Base-by-base conservation (phyloP, 202 grass and related monocot species). In the Dendrocalamus latiflorus region DNA sequence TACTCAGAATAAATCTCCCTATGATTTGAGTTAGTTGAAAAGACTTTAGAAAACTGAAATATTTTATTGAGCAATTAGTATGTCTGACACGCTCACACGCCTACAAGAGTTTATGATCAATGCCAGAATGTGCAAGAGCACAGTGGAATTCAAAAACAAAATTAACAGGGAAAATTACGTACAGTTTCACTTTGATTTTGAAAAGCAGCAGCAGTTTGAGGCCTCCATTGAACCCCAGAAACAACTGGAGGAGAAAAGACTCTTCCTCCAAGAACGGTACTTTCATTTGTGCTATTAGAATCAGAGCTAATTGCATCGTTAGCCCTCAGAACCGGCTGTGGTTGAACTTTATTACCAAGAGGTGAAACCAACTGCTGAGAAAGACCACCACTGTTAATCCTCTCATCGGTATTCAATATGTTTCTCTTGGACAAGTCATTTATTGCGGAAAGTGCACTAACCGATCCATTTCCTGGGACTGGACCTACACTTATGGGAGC, bases 141-240 rank as follows among this genome's bases (percentile, higher is more conserved):
- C 30, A 68, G 49, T 44, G 22, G 55, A 65, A 33, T 76, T 60
- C 26, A 59, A 70, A 72, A 73, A 53, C 13, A 81, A 81, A 85
- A 80, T 18, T 62, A 85, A 83, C 4, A 59, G n/a, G n/a, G 43
- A 5, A 36, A 80, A 22, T 67, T 65, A 84, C 89, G 9, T 98
- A 99, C 96, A 26, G 65, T 86, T 90, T 99, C 96, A 84, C 83
- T 99, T 88, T 88, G 82, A 93, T 86, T 88, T 77, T 89, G 89
- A 71, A 95, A 99, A 83, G 82, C 43, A 83, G 87, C 60, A n/a
- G n/a, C n/a, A n/a, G n/a, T n/a, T n/a, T n/a, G n/a, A n/a, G n/a
- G n/a, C n/a, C n/a, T n/a, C n/a, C n/a, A n/a, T n/a, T n/a, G n/a
- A n/a, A n/a, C n/a, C n/a, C n/a, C n/a, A n/a, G n/a, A n/a, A n/a